Percentiles rank a stretch among this genome's conserved stretches.
These are phyloP conservation scores for Myxozyma melibiosi DNA, from an alignment of 805 yeast species.

Conservation along the genomic window DNA sequence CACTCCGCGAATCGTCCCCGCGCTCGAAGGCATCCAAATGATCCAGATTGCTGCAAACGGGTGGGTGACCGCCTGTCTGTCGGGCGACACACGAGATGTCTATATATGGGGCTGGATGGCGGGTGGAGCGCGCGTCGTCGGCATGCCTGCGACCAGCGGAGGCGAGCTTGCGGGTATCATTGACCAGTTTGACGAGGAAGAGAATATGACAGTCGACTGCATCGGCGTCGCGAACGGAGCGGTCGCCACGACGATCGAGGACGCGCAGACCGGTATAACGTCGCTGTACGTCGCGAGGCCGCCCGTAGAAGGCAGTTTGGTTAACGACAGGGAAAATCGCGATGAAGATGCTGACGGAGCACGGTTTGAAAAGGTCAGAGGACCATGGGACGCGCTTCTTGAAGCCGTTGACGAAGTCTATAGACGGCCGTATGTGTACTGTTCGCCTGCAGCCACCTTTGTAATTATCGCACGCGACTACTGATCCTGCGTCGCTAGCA, in stretches of 20 bases:
- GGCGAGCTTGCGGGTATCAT: slow-evolving; percentile 15
- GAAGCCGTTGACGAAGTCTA: slow-evolving; percentile 6
- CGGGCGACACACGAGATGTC: slow-evolving; percentile 18
- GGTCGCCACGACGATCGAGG: slow-evolving; percentile 7
- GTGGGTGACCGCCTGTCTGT: slow-evolving; percentile 22
- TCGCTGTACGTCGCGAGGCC: slow-evolving; percentile 2
- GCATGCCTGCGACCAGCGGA: not conserved
- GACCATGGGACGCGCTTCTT: slow-evolving; percentile 4
- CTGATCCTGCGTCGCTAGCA: too few species aligned
- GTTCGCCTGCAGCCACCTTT: slow-evolving; percentile 7
- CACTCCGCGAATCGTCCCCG: slow-evolving; percentile 13
- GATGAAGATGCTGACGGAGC: slow-evolving; percentile 2
- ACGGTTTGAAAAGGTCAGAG: not conserved
- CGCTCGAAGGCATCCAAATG: slow-evolving; percentile 20
- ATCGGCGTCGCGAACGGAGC: slow-evolving; percentile 16
- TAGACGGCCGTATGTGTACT: not conserved
- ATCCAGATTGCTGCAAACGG: slow-evolving; percentile 14
- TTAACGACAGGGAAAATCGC: not conserved
- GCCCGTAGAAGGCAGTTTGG: not conserved
- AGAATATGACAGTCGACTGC: not conserved
- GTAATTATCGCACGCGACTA: slow-evolving; percentile 7
- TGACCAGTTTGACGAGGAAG: slow-evolving; percentile 22
- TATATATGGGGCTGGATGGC: slow-evolving; percentile 24
- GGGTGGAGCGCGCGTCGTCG: slow-evolving; percentile 2
- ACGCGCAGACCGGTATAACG: not conserved